phyloP scores from a whole-genome alignment of 2,329 filamentous ascomycete species.

The Fusarium domesticum region DNA sequence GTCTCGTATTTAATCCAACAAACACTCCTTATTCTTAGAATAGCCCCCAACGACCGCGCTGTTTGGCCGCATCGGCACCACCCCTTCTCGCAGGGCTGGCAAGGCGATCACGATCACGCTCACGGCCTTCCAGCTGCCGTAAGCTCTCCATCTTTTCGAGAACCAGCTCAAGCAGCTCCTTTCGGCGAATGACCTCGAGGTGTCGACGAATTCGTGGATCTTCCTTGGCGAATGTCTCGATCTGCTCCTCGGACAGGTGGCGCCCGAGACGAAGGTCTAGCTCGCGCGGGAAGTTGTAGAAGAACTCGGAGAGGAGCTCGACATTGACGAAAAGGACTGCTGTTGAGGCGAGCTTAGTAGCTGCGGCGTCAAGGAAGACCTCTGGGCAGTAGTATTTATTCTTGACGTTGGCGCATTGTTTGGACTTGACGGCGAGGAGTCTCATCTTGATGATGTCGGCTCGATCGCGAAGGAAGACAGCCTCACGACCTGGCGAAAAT shows the following conservation, averaged over 20 bases:
- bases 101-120: slow-evolving; percentile 47
- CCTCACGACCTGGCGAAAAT: slow-evolving; percentile 69
- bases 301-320: slow-evolving; percentile 93
- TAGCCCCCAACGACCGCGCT: slow-evolving; percentile 48
- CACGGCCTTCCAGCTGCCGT: slow-evolving; percentile 74
- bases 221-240: slow-evolving; percentile 89
- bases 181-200: slow-evolving; percentile 85
- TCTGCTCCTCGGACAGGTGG: slow-evolving; percentile 71
- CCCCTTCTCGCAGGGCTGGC: slow-evolving; percentile 13
- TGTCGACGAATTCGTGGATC: slow-evolving; percentile 87
- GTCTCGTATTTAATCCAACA: slow-evolving; percentile 20
- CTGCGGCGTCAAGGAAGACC: slow-evolving; percentile 95
- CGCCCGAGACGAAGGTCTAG: slow-evolving; percentile 83
- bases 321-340: slow-evolving; percentile 97
- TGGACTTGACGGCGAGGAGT: slow-evolving; percentile 80
- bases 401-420: slow-evolving; percentile 76
- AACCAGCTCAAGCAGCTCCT: slow-evolving; percentile 89
- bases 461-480: slow-evolving; percentile 88
- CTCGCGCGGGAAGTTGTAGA: slow-evolving; percentile 94
- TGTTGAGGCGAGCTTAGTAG: slow-evolving; percentile 89
- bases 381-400: slow-evolving; percentile 98
- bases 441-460: slow-evolving; percentile 89
- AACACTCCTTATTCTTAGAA: slow-evolving; percentile 35
- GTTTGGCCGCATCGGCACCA: slow-evolving; percentile 36
- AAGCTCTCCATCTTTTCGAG: slow-evolving; percentile 94